Conservation (phyloP, 2,329 filamentous ascomycete species). For the Trichoderma sp. region DNA sequence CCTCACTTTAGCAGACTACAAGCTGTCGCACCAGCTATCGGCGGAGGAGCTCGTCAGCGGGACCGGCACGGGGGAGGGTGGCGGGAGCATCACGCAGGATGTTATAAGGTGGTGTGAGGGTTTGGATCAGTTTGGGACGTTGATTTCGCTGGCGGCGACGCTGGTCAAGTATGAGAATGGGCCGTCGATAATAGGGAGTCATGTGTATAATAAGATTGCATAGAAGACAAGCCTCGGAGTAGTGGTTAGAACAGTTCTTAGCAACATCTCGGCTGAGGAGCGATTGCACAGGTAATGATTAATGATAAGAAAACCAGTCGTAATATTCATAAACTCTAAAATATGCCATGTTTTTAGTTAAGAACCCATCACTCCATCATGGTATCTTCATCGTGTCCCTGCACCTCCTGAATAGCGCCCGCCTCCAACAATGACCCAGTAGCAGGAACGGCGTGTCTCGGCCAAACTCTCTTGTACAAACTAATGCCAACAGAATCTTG, state of each 20-base stretch:
- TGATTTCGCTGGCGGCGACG: conserved; percentile 6
- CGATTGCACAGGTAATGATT: background rate
- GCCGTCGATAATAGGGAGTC: background rate
- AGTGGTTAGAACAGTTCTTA: background rate
- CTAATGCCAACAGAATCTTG: conserved; percentile 93
- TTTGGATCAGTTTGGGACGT: conserved; percentile 3
- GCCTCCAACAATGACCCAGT: conserved; percentile 45
- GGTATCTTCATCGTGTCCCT: conserved; percentile 17
- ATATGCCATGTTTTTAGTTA: background rate
- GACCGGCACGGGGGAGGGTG: background rate
- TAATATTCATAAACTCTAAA: conserved; percentile 22
- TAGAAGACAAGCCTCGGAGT: background rate
- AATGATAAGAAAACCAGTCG: background rate
- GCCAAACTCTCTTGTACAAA: conserved; percentile 83
- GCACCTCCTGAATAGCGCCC: conserved; percentile 18
- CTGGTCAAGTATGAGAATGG: conserved; percentile 1
- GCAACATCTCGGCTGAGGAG: background rate
- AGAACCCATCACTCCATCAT: conserved; percentile 22
- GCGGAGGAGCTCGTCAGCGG: background rate
- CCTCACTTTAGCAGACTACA: background rate
- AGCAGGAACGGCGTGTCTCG: conserved; percentile 62
- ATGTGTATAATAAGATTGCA: background rate
- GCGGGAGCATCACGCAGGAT: background rate
- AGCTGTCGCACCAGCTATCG: background rate
- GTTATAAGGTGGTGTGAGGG: conserved; percentile 17